Evolutionary conservation across 805 yeast genomes (phyloP), one percentile per base, ranked within the genome.

Genomic region (Ogataea nakhonphanomensis): DNA sequence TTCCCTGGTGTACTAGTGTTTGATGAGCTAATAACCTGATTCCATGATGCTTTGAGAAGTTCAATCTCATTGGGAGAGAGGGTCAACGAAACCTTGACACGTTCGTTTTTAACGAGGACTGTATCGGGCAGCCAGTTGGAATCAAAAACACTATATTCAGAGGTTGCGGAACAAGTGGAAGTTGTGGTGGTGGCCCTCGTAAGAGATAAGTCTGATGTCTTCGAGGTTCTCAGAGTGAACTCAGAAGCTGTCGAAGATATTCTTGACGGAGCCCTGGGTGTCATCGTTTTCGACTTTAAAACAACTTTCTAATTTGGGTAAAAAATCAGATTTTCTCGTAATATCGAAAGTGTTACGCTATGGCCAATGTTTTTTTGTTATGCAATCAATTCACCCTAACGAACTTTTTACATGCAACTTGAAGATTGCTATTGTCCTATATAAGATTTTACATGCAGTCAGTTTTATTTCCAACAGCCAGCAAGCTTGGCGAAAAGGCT

Each of bases 31-130:
- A 61, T 54, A 12, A 70, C 69, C 34, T 63, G 60, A 38, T 61
- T 61, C 78, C 80, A 75, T 5, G 77, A 72, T 44, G 61, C 66
- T 37, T 74, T 55, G 25, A 75, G 57, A 17, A 68, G 53, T 8
- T 69, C 74, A 26, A 73, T 73, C 44, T 75, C 79, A 32, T 46
- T 51, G 17, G 55, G 50, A 34, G 47, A 53, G 32, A 68, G 47
- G 15, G 48, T 48, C 8, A 62, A 47, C 0, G 53, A 23, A 3
- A 63, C 50, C 26, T 51, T 53, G 13, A 39, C 40, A 27, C 46
- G 57, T 3, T 48, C 40, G 30, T 52, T 59, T 11, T 57, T 48
- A 11, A 56, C 52, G 9, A 63, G 57, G n/a, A 39, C 43, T 1
- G 65, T 51, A 21, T 57, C 53, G 8, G 65, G 65, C n/a, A 63